Percentiles rank a stretch among this genome's conserved stretches.
Evolutionary conservation across 2,329 filamentous ascomycete genomes (phyloP).

Genomic region (Raffaelea arxii): DNA sequence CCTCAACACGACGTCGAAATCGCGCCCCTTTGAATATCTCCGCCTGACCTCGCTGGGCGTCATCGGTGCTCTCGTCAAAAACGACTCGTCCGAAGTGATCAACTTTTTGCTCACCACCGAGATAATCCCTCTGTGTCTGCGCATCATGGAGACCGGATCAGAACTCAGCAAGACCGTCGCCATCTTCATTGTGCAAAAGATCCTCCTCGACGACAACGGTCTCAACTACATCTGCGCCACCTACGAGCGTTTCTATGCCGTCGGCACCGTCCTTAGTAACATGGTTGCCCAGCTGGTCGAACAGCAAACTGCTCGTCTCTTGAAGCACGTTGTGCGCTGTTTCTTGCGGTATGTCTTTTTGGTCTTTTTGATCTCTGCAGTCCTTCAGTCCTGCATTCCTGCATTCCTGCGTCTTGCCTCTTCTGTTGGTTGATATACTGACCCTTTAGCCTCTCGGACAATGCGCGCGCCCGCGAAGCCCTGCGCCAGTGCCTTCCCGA

Average conservation of each 20-base stretch:
- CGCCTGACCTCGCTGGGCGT: slow-evolving; percentile 92
- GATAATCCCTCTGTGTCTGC: slow-evolving; percentile 92
- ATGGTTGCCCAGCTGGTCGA: slow-evolving; percentile 98
- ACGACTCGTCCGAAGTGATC: slow-evolving; percentile 96
- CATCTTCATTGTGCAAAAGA: slow-evolving; percentile 99
- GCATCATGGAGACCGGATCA: slow-evolving; percentile 98
- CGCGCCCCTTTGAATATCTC: slow-evolving; percentile 92
- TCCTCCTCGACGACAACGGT: slow-evolving; percentile 89
- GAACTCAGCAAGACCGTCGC: slow-evolving; percentile 98
- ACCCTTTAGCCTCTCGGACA: slow-evolving; percentile 69
- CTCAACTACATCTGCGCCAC: slow-evolving; percentile 98
- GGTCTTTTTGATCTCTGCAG: not conserved
- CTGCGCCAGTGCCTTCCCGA: slow-evolving; percentile 93
- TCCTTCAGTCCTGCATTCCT: not conserved
- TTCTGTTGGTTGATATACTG: too few relatives aligned
- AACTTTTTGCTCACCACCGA: slow-evolving; percentile 98
- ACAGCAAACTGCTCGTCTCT: slow-evolving; percentile 86
- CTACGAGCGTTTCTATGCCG: slow-evolving; percentile 96
- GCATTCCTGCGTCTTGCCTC: not conserved
- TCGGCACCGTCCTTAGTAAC: slow-evolving; percentile 93
- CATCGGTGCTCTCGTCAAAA: slow-evolving; percentile 95
- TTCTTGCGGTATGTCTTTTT: slow-evolving; percentile 66
- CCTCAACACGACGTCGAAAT: slow-evolving; percentile 97
- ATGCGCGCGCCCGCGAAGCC: slow-evolving; percentile 88
- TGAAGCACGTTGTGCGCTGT: slow-evolving; percentile 96